Conservation (phyloP, 106 monocot species). For the Dioscorea alata region DNA sequence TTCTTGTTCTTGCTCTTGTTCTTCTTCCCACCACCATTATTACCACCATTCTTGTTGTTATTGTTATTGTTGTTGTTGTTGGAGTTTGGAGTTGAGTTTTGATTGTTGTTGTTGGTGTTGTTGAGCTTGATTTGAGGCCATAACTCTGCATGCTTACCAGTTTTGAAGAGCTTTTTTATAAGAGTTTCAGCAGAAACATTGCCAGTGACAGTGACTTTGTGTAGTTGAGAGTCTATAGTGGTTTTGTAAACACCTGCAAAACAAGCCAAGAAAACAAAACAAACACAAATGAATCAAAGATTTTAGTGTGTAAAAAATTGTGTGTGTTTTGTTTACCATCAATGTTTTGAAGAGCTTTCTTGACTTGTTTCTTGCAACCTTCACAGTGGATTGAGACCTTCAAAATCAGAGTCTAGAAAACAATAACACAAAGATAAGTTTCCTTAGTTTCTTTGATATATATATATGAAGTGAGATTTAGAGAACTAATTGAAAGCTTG, state of each 20-base stretch:
- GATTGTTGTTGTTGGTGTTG: conserved; percentile 9
- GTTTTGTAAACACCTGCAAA: conserved; percentile 69
- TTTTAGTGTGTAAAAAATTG: not conserved
- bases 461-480: not conserved
- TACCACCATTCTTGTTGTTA: not conserved
- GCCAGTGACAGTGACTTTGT: conserved; percentile 77
- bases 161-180: conserved; percentile 67
- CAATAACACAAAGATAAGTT: not conserved
- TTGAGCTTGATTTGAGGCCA: conserved; percentile 50
- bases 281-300: not conserved
- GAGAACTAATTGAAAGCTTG: not conserved
- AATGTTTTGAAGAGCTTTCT: conserved; percentile 62
- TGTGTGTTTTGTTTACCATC: conserved; percentile 32
- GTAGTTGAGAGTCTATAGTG: conserved; percentile 56
- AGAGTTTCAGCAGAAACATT: conserved; percentile 60
- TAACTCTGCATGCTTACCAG: conserved; percentile 80
- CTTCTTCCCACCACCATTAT: not conserved
- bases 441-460: not conserved
- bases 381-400: conserved; percentile 81
- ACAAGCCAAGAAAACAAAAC: not conserved
- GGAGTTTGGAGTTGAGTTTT: not conserved
- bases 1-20: conserved; percentile 17
- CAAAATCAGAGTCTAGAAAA: conserved; percentile 40
- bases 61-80: not conserved
- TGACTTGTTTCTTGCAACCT: conserved; percentile 76